Conservation (phyloP, 257 asterid genomes). For the Primulina eburnea region DNA sequence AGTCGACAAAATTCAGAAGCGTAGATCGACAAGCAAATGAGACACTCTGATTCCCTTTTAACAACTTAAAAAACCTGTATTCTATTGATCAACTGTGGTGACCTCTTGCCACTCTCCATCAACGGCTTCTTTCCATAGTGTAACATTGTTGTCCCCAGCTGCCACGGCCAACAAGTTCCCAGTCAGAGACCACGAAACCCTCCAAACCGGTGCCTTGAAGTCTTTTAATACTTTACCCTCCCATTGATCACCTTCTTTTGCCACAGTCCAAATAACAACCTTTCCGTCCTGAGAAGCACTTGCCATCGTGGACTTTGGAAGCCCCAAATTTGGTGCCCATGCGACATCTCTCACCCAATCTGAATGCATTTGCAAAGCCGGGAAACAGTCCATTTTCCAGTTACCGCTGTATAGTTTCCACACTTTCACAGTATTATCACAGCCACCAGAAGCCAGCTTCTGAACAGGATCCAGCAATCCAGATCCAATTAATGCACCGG, state of each 20-base stretch:
- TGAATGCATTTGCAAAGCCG: constrained; percentile 53
- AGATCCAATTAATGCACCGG: constrained; percentile 55
- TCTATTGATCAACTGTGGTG: constrained; percentile 48
- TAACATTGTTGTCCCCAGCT: constrained; percentile 52
- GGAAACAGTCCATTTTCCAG: constrained; percentile 65
- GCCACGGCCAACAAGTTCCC: constrained; percentile 68
- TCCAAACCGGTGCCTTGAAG: constrained; percentile 62
- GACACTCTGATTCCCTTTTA: background rate
- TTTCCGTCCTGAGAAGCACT: constrained; percentile 73
- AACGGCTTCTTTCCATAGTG: constrained; percentile 65
- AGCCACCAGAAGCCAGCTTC: constrained; percentile 71
- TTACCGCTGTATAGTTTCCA: constrained; percentile 51
- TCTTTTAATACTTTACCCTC: constrained; percentile 55
- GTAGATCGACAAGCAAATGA: constrained; percentile 4
- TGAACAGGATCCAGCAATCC: constrained; percentile 47
- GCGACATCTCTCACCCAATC: constrained; percentile 73
- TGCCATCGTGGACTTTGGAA: constrained; percentile 64
- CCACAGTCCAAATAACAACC: constrained; percentile 57
- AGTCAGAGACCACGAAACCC: constrained; percentile 69
- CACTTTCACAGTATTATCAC: constrained; percentile 58
- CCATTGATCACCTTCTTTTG: constrained; percentile 63
- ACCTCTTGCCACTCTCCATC: constrained; percentile 68
- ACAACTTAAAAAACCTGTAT: constrained; percentile 1
- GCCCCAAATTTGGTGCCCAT: constrained; percentile 70
- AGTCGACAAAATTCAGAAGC: constrained; percentile 5